Conservation (phyloP, 257 asterid species). For the Euphrasia confusa region DNA sequence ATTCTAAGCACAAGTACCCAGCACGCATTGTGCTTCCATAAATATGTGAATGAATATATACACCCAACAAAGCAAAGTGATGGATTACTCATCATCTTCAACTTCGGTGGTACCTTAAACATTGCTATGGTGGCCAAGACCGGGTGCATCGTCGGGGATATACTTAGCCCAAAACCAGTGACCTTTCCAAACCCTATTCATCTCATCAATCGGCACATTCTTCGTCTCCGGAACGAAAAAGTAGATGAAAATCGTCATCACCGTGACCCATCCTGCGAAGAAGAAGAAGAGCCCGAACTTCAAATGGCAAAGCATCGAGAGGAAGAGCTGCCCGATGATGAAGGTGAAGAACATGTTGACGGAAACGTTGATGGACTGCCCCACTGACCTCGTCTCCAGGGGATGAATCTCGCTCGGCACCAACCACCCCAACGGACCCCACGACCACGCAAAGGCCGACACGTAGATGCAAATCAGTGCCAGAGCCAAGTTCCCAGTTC, state of each 20-base stretch:
- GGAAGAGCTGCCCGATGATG: constrained; percentile 41
- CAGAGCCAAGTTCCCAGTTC: constrained; percentile 30
- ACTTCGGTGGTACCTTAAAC: not conserved
- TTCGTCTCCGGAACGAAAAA: constrained; percentile 51
- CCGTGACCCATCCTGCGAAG: constrained; percentile 36
- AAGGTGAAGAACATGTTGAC: constrained; percentile 49
- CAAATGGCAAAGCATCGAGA: constrained; percentile 37
- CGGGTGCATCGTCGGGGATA: constrained; percentile 44
- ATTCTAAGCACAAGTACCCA: not conserved
- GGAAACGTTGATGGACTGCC: constrained; percentile 41
- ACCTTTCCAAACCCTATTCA: constrained; percentile 47
- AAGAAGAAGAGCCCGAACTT: constrained; percentile 49
- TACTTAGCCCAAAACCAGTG: constrained; percentile 56
- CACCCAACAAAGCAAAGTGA: not conserved
- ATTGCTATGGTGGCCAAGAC: constrained; percentile 27
- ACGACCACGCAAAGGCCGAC: constrained; percentile 60
- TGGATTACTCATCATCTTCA: not conserved
- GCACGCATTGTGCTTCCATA: not conserved
- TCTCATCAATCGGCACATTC: constrained; percentile 47
- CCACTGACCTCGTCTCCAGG: constrained; percentile 47
- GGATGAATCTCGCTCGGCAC: constrained; percentile 63
- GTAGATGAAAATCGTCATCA: constrained; percentile 38
- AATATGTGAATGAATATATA: too few relatives aligned
- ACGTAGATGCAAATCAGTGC: constrained; percentile 45
- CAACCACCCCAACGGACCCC: constrained; percentile 71